Conservation (phyloP, 345 rosid species). For the Salix viminalis region DNA sequence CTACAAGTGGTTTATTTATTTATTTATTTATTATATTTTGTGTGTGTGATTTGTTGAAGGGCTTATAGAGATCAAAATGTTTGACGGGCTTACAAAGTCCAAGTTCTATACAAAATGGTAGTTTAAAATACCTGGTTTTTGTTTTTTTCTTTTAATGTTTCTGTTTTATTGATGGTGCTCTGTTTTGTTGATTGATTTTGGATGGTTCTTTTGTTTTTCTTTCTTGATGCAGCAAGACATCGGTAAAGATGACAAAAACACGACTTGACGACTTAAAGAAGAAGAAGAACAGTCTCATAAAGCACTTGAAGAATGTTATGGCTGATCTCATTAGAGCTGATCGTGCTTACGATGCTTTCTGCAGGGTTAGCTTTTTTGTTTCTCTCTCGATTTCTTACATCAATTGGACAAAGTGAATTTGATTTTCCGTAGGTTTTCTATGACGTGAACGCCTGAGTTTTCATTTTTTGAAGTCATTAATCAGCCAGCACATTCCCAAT, state of each 20-base stretch:
- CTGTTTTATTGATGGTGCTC: background rate
- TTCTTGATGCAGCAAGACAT: conserved; percentile 48
- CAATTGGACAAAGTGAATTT: background rate
- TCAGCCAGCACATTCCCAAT: background rate
- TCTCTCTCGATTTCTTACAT: background rate
- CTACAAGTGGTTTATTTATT: background rate
- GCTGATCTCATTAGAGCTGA: conserved; percentile 66
- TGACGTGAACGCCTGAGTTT: background rate
- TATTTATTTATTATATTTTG: background rate
- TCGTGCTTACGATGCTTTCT: conserved; percentile 66
- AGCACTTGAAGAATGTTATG: conserved; percentile 69
- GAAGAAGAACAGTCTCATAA: conserved; percentile 60
- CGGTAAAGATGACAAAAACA: conserved; percentile 49
- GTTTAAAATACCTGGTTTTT: background rate
- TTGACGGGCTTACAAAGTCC: conserved; percentile 16
- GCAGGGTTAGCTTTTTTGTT: conserved; percentile 47
- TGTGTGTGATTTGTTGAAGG: background rate
- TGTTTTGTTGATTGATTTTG: background rate
- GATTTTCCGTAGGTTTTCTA: background rate
- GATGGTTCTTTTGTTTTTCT: background rate
- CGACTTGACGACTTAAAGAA: conserved; percentile 63
- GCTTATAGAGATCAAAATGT: conserved; percentile 16
- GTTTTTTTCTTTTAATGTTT: background rate
- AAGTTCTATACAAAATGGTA: conserved; percentile 30
- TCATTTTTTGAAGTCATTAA: background rate